phyloP scores from a whole-genome alignment of 768 basidiomycete genomes.

The Amanita molliuscula region DNA sequence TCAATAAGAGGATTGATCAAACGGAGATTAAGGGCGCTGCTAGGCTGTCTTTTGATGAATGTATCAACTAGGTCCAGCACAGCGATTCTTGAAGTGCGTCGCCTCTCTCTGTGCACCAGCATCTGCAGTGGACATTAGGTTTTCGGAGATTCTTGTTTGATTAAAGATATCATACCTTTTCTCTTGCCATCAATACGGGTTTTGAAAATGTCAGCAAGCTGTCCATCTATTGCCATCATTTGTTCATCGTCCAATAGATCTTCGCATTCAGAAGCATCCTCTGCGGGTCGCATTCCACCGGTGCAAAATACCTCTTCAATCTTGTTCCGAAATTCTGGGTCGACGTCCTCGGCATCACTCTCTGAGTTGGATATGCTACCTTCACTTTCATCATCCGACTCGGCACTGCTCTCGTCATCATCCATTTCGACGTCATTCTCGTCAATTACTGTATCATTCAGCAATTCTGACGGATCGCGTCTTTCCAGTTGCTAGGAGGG shows the following conservation, averaged over 20 bases:
- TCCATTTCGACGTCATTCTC: constrained; percentile 25
- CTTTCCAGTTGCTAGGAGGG: constrained; percentile 70
- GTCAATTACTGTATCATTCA: constrained; percentile 34
- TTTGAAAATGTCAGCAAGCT: constrained; percentile 81
- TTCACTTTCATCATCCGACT: constrained; percentile 18
- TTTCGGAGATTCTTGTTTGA: not conserved
- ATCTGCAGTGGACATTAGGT: constrained; percentile 22
- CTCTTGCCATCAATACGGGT: constrained; percentile 48
- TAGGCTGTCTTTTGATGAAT: constrained; percentile 67
- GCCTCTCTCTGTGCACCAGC: constrained; percentile 76
- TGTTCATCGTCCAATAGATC: constrained; percentile 92
- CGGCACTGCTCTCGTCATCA: constrained; percentile 18
- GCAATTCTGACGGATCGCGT: constrained; percentile 47
- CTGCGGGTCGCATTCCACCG: constrained; percentile 47
- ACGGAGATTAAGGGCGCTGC: constrained; percentile 57
- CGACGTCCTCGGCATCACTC: constrained; percentile 26
- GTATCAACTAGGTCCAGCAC: constrained; percentile 91
- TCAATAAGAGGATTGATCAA: constrained; percentile 72
- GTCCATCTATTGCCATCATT: constrained; percentile 94
- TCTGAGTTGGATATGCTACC: constrained; percentile 16
- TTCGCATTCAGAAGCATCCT: constrained; percentile 52
- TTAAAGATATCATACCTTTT: constrained; percentile 38
- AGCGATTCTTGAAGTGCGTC: constrained; percentile 91
- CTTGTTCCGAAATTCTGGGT: constrained; percentile 57
- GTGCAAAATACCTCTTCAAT: constrained; percentile 53